Conservation (phyloP, 2,329 filamentous ascomycete species). For the Xylaria arbuscula region DNA sequence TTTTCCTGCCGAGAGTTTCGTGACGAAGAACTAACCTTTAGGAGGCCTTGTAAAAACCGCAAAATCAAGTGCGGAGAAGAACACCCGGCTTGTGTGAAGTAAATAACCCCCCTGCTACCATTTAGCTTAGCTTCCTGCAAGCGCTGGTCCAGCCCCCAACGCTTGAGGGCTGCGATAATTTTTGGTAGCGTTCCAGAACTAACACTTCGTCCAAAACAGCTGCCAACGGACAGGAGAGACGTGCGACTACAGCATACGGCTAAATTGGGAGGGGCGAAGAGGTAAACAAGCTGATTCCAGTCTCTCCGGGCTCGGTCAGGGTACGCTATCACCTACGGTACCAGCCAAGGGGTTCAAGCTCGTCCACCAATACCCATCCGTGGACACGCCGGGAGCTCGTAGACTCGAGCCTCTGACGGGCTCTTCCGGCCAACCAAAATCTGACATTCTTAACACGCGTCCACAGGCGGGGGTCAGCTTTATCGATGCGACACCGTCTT, state of each 20-base stretch:
- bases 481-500: conserved; percentile 38
- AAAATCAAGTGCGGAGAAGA: conserved; percentile 87
- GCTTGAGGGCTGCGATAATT: conserved; percentile 12
- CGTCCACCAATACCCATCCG: conserved; percentile 51
- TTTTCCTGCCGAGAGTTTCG: conserved; percentile 22
- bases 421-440: conserved; percentile 39
- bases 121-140: conserved; percentile 24
- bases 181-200: conserved; percentile 29
- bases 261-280: conserved; percentile 82
- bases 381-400: conserved; percentile 45
- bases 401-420: conserved; percentile 49
- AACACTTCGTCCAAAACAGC: conserved; percentile 47
- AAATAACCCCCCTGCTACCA: conserved; percentile 37
- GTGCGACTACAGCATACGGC: conserved; percentile 83
- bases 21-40: conserved; percentile 37
- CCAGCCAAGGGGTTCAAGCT: conserved; percentile 52
- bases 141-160: conserved; percentile 18
- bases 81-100: conserved; percentile 76
- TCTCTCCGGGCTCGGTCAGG: conserved; percentile 45
- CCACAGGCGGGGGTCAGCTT: conserved; percentile 38
- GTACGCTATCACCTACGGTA: conserved; percentile 45
- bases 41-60: conserved; percentile 80
- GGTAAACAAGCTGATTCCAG: conserved; percentile 65
- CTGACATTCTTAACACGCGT: conserved; percentile 34
- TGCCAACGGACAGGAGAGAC: conserved; percentile 77